phyloP scores from a whole-genome alignment of 495 filamentous ascomycete species.

The Aspergillus sparsus region DNA sequence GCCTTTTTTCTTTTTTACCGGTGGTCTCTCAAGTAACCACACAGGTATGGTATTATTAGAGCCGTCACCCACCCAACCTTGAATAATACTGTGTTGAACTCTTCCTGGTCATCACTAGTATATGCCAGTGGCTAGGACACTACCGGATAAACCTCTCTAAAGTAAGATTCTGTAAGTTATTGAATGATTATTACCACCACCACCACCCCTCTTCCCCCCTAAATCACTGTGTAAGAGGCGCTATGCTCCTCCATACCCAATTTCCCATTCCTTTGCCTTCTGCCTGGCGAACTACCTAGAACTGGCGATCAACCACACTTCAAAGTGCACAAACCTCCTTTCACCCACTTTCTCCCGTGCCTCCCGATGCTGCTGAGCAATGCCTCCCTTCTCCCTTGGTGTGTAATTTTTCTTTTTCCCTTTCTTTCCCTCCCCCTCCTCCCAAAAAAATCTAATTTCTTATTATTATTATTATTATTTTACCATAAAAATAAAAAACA shows the following conservation, averaged over 20 bases:
- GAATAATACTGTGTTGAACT: too few species aligned
- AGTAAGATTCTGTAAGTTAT: conserved; percentile 18
- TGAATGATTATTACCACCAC: conserved; percentile 13
- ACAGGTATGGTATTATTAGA: too few species aligned
- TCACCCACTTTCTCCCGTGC: conserved; percentile 27
- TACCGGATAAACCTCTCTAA: conserved; percentile 1
- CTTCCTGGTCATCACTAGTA: neutral
- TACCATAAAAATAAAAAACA: conserved; percentile 3
- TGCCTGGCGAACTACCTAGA: conserved; percentile 25
- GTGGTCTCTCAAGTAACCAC: too few species aligned
- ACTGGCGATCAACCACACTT: conserved; percentile 37
- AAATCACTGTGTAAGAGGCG: conserved; percentile 5
- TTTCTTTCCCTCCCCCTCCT: neutral
- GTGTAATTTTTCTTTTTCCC: conserved; percentile 12
- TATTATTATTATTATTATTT: too few species aligned
- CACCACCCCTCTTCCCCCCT: neutral
- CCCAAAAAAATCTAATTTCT: too few species aligned
- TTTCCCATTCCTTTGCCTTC: conserved; percentile 37
- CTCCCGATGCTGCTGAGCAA: conserved; percentile 31
- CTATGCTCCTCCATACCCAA: conserved; percentile 20
- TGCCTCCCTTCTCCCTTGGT: conserved; percentile 28
- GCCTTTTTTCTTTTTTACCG: too few species aligned
- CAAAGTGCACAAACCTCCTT: conserved; percentile 34
- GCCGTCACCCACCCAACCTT: too few species aligned
- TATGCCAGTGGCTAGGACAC: conserved; percentile 3